These are phyloP conservation scores for Leptographium galeiforme DNA, from an alignment of 2,329 filamentous ascomycete genomes.

Conservation along the genomic window DNA sequence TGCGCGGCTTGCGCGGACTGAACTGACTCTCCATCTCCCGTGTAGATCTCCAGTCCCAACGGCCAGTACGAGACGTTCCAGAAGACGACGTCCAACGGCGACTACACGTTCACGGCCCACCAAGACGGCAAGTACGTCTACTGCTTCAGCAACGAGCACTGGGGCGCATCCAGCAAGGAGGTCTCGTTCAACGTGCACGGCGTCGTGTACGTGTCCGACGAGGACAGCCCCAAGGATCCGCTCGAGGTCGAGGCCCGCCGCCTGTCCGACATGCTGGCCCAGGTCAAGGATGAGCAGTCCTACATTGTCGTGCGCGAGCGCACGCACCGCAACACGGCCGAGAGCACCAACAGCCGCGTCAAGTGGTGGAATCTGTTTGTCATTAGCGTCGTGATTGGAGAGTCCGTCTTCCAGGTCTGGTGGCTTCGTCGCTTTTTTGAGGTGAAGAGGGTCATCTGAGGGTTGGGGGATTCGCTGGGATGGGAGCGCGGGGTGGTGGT, in stretches of 20 bases:
- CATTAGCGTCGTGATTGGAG: conserved; percentile 72
- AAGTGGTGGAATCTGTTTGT: conserved; percentile 99
- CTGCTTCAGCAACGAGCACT: conserved; percentile 99
- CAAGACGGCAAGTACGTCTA: conserved; percentile 84
- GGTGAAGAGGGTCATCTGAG: conserved; percentile 55
- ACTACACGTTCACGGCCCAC: conserved; percentile 79
- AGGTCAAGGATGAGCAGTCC: conserved; percentile 94
- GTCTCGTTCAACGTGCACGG: conserved; percentile 99
- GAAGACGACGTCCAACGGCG: conserved; percentile 72
- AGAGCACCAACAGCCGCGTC: conserved; percentile 92
- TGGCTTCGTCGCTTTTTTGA: conserved; percentile 98
- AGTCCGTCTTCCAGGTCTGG: conserved; percentile 98
- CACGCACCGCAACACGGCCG: conserved; percentile 94
- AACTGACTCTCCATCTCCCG: neutral
- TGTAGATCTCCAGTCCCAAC: conserved; percentile 63
- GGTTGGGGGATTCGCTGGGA: too few species aligned
- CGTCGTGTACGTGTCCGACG: conserved; percentile 90
- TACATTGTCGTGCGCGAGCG: conserved; percentile 94
- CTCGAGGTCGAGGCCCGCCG: conserved; percentile 80
- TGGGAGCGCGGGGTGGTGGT: neutral
- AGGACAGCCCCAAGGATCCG: conserved; percentile 71
- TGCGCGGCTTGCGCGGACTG: neutral
- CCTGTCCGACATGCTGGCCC: conserved; percentile 71
- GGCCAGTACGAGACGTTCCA: conserved; percentile 68
- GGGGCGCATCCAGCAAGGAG: conserved; percentile 92